Percentiles rank a stretch among this genome's conserved stretches.
These are phyloP conservation scores for Fomitiporia mediterranea DNA, from an alignment of 1,284 basidiomycete genomes.

Conservation along the genomic window DNA sequence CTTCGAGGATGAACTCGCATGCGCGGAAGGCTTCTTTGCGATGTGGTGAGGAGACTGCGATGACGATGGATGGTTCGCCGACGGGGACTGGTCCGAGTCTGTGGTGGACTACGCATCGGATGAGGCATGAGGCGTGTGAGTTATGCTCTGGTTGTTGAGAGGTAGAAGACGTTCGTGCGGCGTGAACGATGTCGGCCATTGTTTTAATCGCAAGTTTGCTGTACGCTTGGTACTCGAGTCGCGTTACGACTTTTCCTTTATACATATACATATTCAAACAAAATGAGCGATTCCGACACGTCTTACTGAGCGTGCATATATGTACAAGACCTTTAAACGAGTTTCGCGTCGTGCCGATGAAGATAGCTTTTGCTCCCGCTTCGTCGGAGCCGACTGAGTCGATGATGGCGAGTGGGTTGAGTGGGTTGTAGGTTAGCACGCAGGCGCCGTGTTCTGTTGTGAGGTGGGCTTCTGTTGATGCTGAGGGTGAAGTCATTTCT, in stretches of 20 bases:
- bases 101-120: slow-evolving; percentile 65
- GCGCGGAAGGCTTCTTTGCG: slow-evolving; percentile 76
- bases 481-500: not conserved
- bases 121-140: slow-evolving; percentile 32
- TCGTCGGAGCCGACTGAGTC: slow-evolving; percentile 54
- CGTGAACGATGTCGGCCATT: slow-evolving; percentile 54
- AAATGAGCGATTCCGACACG: slow-evolving; percentile 2
- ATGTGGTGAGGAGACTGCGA: slow-evolving; percentile 84
- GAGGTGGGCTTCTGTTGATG: slow-evolving; percentile 9
- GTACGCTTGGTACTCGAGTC: slow-evolving; percentile 81
- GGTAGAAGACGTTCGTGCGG: slow-evolving; percentile 32
- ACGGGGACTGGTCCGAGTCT: slow-evolving; percentile 77
- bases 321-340: slow-evolving; percentile 46
- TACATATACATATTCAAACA: too few species aligned
- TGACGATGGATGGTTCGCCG: slow-evolving; percentile 77
- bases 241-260: slow-evolving; percentile 65
- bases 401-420: slow-evolving; percentile 55
- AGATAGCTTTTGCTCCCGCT: slow-evolving; percentile 70
- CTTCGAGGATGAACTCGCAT: slow-evolving; percentile 79
- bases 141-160: slow-evolving; percentile 29
- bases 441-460: slow-evolving; percentile 40
- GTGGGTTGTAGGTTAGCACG: slow-evolving; percentile 52
- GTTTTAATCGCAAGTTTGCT: slow-evolving; percentile 79
- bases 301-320: too few species aligned
- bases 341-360: slow-evolving; percentile 70